A percentile compares a stretch with the other conserved stretches of the same genome.
Evolutionary conservation across 306 rosid genomes (phyloP).

Genomic region (Lagenaria siceraria): DNA sequence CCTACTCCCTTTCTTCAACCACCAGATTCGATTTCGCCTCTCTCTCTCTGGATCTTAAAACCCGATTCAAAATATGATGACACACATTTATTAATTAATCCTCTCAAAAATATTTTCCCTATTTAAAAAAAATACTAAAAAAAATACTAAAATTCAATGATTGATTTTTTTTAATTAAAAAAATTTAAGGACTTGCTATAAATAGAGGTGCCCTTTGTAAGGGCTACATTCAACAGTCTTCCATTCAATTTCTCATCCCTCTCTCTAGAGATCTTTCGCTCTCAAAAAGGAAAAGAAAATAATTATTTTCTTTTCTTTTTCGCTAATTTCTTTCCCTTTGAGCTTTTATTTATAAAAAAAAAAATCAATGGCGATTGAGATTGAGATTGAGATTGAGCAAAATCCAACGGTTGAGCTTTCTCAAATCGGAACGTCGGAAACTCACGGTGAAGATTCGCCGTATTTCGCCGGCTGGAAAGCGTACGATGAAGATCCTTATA

Average conservation of each 20-base stretch:
- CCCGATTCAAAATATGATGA: conserved; percentile 18
- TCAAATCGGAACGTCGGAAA: conserved; percentile 53
- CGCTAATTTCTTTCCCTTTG: not conserved
- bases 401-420: conserved; percentile 39
- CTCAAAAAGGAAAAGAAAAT: not conserved
- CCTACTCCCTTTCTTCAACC: conserved; percentile 23
- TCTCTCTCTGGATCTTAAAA: conserved; percentile 16
- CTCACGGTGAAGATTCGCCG: conserved; percentile 92
- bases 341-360: not conserved
- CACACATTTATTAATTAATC: conserved; percentile 9
- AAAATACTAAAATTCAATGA: conserved; percentile 29
- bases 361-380: conserved; percentile 41
- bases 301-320: conserved; percentile 2
- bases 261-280: not conserved
- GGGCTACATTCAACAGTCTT: conserved; percentile 32
- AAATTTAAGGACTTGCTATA: conserved; percentile 13
- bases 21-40: conserved; percentile 25
- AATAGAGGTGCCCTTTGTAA: conserved; percentile 17
- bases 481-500: conserved; percentile 70
- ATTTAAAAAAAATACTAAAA: not conserved
- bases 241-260: not conserved
- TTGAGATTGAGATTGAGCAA: conserved; percentile 36
- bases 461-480: conserved; percentile 98
- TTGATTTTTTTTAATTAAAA: not conserved
- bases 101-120: conserved; percentile 30